A percentile compares a stretch with the other conserved stretches of the same genome.
These are phyloP conservation scores for Rutstroemia sp. DNA, from an alignment of 2,329 filamentous ascomycete genomes.

Conservation along the genomic window DNA sequence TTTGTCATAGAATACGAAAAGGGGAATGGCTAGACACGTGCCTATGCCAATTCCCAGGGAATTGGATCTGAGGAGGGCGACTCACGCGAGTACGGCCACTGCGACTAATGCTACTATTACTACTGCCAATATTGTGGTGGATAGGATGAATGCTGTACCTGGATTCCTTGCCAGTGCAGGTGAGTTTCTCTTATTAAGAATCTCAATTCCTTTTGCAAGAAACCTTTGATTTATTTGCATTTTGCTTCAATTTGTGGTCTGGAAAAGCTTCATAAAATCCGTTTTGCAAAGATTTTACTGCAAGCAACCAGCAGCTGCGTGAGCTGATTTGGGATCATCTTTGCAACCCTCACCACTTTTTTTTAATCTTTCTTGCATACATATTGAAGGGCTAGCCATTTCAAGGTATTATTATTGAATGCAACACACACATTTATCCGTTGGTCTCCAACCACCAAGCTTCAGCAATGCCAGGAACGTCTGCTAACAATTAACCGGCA, in stretches of 20 bases:
- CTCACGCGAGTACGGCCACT: not conserved
- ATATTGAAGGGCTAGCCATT: not conserved
- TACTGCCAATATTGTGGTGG: constrained; percentile 33
- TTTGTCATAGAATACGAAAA: not conserved
- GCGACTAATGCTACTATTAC: not conserved
- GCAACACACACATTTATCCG: not conserved
- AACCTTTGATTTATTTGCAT: not conserved
- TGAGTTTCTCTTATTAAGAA: constrained; percentile 33
- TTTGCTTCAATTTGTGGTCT: not conserved
- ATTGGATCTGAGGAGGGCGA: constrained; percentile 1
- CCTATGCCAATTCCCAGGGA: not conserved
- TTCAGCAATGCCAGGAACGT: not conserved
- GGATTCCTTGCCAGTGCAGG: constrained; percentile 53
- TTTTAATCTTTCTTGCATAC: not conserved
- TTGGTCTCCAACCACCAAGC: not conserved
- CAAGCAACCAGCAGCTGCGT: not conserved
- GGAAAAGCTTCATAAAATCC: not conserved
- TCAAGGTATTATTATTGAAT: not conserved
- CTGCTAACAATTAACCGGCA: constrained; percentile 4
- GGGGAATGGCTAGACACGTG: constrained; percentile 8
- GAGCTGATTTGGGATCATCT: not conserved
- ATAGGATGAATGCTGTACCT: constrained; percentile 48
- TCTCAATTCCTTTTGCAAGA: not conserved
- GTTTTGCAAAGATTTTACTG: not conserved
- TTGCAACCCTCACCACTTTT: not conserved